Base-by-base conservation (phyloP, 345 rosid genomes). In the Erysimum cheiranthoides region DNA sequence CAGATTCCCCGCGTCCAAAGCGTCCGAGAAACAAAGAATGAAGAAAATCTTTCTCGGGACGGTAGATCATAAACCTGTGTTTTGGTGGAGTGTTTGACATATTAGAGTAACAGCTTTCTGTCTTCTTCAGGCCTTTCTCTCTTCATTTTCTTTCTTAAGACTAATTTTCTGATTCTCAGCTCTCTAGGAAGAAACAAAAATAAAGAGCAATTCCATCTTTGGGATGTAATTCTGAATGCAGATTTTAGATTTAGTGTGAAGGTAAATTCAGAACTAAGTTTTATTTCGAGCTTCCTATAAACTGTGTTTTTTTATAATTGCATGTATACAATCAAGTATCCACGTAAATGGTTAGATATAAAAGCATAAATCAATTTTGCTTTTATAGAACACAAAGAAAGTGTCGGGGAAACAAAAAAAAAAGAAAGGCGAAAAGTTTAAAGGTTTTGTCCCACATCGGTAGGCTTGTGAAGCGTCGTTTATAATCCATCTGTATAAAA, bases 11-110 rank as follows among this genome's bases (percentile, higher is more conserved):
- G 42, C 66, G 76, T 50, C 35, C 87, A 59, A 89, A 93, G 83
- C 93, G 89, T 53, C 79, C 75, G 39, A 86, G 88, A 89, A 78
- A 54, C 4, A 73, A 82, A 62, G 76, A 78, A 61, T 83, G 83
- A 80, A 71, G 56, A 6, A 21, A 9, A 50, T 10, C 18, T 51
- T 10, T 60, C 31, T 40, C 3, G 3, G 68, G 73, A 60, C 57
- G 73, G 47, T 68, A 30, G 38, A 75, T 59, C 30, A 49, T 30
- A 21, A 61, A 64, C 18, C 43, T 27, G 25, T 71, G 59, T 17
- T 40, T 53, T 61, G 49, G 61, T 61, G 45, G 10, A 58, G 46
- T 59, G 76, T 50, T 46, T 45, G 38, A 47, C 50, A 57, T 58
- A 27, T 56, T 73, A 52, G 70, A 42, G 38, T 16, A 34, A 51